Conservation (phyloP, 441 rosid species). For the Geranium incanum region DNA sequence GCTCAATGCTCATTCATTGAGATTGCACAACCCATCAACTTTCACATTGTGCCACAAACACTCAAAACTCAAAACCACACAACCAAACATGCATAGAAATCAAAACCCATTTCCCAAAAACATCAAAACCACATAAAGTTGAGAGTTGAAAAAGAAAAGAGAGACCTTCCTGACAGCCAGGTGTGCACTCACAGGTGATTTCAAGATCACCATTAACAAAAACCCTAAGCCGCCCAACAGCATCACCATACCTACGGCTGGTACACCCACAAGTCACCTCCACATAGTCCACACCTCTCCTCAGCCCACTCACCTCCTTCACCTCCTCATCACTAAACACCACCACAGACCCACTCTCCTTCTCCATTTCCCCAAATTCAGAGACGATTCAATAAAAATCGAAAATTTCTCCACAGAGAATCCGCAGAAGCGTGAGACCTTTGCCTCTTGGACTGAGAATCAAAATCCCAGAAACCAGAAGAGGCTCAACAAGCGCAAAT, state of each 20-base stretch:
- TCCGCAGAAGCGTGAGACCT: too few species aligned
- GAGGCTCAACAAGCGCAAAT: too few species aligned
- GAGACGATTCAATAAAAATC: too few species aligned
- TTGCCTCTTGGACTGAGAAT: too few species aligned
- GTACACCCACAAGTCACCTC: slow-evolving; percentile 99
- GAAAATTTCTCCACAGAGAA: too few species aligned
- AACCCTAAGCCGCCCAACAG: slow-evolving; percentile 99
- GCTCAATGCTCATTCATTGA: too few species aligned
- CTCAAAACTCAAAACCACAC: slow-evolving; percentile 20
- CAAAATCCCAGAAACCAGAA: too few species aligned
- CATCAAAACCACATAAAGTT: neutral
- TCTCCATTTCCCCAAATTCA: neutral
- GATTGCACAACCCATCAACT: slow-evolving; percentile 32
- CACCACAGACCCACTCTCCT: neutral
- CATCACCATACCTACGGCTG: slow-evolving; percentile 94
- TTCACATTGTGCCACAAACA: slow-evolving; percentile 12
- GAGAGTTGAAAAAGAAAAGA: slow-evolving; percentile 14
- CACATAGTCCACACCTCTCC: slow-evolving; percentile 48
- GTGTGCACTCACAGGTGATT: slow-evolving; percentile 95
- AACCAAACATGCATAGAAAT: slow-evolving; percentile 45
- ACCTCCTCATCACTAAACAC: slow-evolving; percentile 1
- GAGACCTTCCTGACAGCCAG: slow-evolving; percentile 97
- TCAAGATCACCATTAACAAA: slow-evolving; percentile 82
- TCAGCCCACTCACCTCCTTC: slow-evolving; percentile 7
- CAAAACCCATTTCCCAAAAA: slow-evolving; percentile 35